A percentile compares a stretch with the other conserved stretches of the same genome.
These are phyloP conservation scores for Emmonsiellopsis sp. DNA, from an alignment of 2,329 filamentous ascomycete genomes.

Conservation along the genomic window DNA sequence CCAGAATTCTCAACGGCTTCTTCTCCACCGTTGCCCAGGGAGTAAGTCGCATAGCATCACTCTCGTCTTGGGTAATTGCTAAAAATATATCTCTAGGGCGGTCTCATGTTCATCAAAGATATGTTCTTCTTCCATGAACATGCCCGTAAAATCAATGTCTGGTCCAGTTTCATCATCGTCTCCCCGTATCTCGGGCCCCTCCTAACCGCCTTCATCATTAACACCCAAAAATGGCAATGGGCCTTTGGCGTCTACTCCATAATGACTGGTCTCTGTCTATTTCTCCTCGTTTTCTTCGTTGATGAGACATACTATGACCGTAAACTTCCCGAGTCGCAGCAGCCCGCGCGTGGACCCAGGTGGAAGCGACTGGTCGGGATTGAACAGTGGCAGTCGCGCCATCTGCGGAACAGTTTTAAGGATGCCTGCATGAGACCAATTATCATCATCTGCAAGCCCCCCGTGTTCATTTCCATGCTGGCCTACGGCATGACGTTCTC, in stretches of 20 bases:
- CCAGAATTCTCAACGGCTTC: constrained; percentile 37
- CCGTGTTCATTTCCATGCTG: constrained; percentile 25
- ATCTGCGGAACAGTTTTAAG: constrained; percentile 21
- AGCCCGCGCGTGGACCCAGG: constrained; percentile 22
- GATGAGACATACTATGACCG: constrained; percentile 33
- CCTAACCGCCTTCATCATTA: constrained; percentile 28
- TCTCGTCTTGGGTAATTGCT: neutral
- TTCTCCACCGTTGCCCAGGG: constrained; percentile 34
- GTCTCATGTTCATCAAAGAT: constrained; percentile 36
- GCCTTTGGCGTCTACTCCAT: constrained; percentile 28
- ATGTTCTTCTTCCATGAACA: constrained; percentile 34
- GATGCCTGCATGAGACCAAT: constrained; percentile 29
- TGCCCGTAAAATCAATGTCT: constrained; percentile 32
- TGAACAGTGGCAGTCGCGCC: constrained; percentile 21
- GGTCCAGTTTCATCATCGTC: constrained; percentile 27
- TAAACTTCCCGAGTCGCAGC: constrained; percentile 19
- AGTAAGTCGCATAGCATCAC: constrained; percentile 11
- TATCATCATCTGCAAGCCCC: constrained; percentile 28
- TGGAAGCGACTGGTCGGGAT: constrained; percentile 25
- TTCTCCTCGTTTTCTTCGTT: constrained; percentile 24
- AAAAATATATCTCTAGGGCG: constrained; percentile 16
- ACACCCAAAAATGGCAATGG: constrained; percentile 26
- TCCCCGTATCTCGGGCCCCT: constrained; percentile 24
- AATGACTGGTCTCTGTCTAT: constrained; percentile 22
- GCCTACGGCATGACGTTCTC: constrained; percentile 34